Base-by-base conservation (phyloP, 2,329 filamentous ascomycete genomes). In the Stemphylium vesicarium region DNA sequence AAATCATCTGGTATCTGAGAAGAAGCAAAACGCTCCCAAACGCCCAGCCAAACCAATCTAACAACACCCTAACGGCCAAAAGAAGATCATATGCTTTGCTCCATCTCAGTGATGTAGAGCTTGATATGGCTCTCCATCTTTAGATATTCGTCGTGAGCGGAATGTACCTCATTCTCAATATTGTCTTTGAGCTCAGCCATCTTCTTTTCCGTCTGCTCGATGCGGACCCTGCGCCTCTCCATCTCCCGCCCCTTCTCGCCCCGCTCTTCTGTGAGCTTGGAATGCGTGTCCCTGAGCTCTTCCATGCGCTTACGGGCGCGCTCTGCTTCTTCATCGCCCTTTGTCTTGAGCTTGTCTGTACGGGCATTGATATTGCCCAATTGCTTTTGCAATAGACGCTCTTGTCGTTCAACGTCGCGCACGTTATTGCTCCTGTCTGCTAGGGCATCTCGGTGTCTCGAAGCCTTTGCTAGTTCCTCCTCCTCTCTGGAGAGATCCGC, bases 121-220 rank as follows among this genome's bases (percentile, higher is more conserved):
- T 93, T 94, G 75, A 99, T 96, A 73, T 99, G 95, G 33, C 92
- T 89, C 76, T 98, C 94, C 86, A 99, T 89, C 85, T 97, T 97
- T 73, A 96, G 84, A 77, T 96, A 99, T 80, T 98, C 92, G 63
- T 96, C 93, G 67, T 96, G 87, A 1, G 95, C 92, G 51, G 85
- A 86, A 72, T 95, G 91, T 8, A 98, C 89, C 77, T 99, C 95
- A 58, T 89, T 93, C 73, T 98, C 94, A 60, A 99, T 96, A 68
- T 95, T 96, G 75, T 98, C 95, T 73, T 97, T 98, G 65, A 99
- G 83, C 76, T 99, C 95, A 42, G 90, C 87, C 94, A 98, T 99
- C 93, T 98, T 98, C 81, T 98, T 98, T 84, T 98, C 94, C 8
- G 92, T 96, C 80, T 97, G 92, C 78, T 99, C 95, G 61, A 99